Conservation (phyloP, 306 rosid species). For the Inga laurina region DNA sequence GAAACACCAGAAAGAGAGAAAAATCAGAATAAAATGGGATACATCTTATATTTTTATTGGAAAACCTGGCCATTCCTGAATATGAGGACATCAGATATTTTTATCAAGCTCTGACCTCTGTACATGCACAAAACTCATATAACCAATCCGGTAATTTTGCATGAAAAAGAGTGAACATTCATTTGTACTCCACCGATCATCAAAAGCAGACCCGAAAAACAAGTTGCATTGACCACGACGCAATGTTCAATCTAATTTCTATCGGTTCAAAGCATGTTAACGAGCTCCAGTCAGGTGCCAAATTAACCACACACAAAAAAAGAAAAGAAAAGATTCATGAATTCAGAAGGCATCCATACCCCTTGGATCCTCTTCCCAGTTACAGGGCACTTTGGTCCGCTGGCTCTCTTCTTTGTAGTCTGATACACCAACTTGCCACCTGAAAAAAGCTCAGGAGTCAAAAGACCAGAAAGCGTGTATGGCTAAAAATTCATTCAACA, state of each 20-base stretch:
- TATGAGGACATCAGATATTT: neutral
- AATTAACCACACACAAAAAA: too few species aligned
- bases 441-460: constrained; percentile 17
- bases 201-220: neutral
- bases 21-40: neutral
- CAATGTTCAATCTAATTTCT: neutral
- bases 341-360: constrained; percentile 38
- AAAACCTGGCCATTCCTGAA: neutral
- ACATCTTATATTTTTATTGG: neutral
- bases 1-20: neutral
- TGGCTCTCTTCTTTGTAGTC: constrained; percentile 85
- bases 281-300: neutral
- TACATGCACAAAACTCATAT: neutral
- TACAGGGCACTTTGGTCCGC: constrained; percentile 92
- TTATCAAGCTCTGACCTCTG: neutral
- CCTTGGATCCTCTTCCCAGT: constrained; percentile 97
- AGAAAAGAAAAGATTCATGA: neutral
- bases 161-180: neutral
- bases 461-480: neutral
- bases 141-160: neutral
- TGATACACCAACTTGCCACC: constrained; percentile 91
- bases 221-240: neutral
- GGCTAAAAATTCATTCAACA: neutral
- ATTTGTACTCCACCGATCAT: neutral
- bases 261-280: neutral